Base-by-base conservation (phyloP, 768 basidiomycete species). In the Lactarius hatsudake region DNA sequence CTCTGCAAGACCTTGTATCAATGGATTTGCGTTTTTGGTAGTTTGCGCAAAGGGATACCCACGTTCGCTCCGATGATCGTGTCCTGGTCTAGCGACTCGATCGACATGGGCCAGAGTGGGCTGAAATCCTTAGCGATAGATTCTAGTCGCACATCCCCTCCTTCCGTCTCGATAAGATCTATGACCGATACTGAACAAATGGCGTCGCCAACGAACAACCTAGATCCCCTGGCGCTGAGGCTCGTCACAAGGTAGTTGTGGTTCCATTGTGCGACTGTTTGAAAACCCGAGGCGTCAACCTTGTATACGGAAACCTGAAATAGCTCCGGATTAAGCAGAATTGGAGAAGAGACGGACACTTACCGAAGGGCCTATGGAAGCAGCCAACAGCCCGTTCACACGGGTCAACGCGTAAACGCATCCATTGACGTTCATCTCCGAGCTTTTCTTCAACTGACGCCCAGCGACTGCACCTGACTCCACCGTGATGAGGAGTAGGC, bases 201-300 rank as follows among this genome's bases (percentile, higher is more conserved):
- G 9, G 88, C 86, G 73, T 97, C 95, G 42, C 91, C 91, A n/a
- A 87, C 82, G 20, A 91, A 76, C 30, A 96, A 74, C 56, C 77
- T 78, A 66, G 86, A 76, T 2, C 79, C 82, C 57, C 81, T 82
- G 3, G 84, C 78, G 0, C 83, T 85, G 26, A 97, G 76, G 63
- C 84, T 87, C 5, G 84, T 86, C 34, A 95, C 86, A 64, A 91
- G 68, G 76, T 95, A 94, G 63, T 91, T 94, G 74, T 93, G 91
- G 69, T 90, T 87, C 89, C 93, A 95, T 45, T 84, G 79, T 0
- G 84, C 75, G 8, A 85, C 71, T 36, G 79, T 78, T 45, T 79
- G 72, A 17, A 91, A 74, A 12, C 75, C 72, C n/a, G 79, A 73
- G 42, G 74, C 75, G 18, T 78, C 74, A 67, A 90, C 79, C 83